Evolutionary conservation across 345 rosid genomes (phyloP).

Genomic region (Pugionium cornutum): DNA sequence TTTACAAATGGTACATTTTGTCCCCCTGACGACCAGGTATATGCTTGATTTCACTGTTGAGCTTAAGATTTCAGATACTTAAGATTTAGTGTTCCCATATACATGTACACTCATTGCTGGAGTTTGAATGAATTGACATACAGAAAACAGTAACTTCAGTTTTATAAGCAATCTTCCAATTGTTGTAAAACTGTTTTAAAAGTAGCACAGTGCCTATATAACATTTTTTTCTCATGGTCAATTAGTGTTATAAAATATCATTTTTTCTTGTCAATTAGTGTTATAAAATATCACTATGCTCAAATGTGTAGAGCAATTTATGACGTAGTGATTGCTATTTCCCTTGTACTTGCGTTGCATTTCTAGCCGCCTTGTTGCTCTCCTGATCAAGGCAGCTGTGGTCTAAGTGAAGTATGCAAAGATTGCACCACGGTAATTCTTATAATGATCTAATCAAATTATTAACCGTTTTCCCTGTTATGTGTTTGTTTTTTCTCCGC

Average conservation of each 20-base stretch:
- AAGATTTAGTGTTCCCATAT: neutral
- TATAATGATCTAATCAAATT: constrained; percentile 10
- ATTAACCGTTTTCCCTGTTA: neutral
- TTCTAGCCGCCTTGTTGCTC: constrained; percentile 92
- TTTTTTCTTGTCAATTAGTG: neutral
- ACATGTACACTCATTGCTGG: neutral
- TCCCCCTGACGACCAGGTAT: constrained; percentile 95
- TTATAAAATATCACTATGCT: neutral
- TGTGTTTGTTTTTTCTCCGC: neutral
- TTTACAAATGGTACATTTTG: constrained; percentile 90
- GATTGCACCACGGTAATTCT: constrained; percentile 93
- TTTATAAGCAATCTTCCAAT: constrained; percentile 11
- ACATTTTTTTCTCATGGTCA: too few relatives aligned
- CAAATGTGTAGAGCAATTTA: constrained; percentile 6
- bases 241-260: too few relatives aligned
- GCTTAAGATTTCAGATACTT: neutral
- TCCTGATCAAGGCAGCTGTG: constrained; percentile 57
- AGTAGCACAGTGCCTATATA: neutral
- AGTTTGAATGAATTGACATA: constrained; percentile 3
- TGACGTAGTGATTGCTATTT: constrained; percentile 15
- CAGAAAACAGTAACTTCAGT: neutral
- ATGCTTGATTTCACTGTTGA: neutral
- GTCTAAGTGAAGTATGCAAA: constrained; percentile 72
- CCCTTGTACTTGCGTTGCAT: constrained; percentile 13
- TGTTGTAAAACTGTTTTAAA: neutral